Base-by-base conservation (phyloP, 257 asterid genomes). In the Nicotiana noctiflora region DNA sequence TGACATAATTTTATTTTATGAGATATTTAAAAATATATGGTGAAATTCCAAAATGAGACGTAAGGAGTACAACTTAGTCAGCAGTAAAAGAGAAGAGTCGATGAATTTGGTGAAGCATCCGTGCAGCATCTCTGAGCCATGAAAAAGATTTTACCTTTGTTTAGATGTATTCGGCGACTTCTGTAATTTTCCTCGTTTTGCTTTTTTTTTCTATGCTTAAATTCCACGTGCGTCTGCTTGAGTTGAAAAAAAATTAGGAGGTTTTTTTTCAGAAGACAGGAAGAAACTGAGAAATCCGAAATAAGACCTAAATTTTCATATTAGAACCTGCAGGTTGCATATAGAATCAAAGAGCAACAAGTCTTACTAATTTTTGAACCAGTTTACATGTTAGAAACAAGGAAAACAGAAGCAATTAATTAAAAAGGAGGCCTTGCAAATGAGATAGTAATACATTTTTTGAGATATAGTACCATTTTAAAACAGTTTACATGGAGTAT, bases 111-210 rank as follows among this genome's bases (percentile, higher is more conserved):
- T 76, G 80, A 76, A 76, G 80, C 67, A 80, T 65, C 67, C 61
- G 70, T 57, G 70, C 49, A 37, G 51, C 68, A 53, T 67, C 74
- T 13, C 40, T 13, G 37, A 56, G 82, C 84, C 82, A 76, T 81
- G 55, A 81, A 83, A 83, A 81, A 19, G 60, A 79, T 84, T 86
- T 19, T 19, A 19, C 37, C 68, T 62, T 56, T 31, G 31, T 61
- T 46, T 51, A 31, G 62, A 76, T 81, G 46, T 46, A 29, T 65
- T 44, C 5, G 61, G 55, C 32, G n/a, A n/a, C n/a, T n/a, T n/a
- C n/a, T n/a, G n/a, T 68, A 78, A n/a, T 21, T 8, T 27, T 2
- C 25, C 13, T 49, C 9, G 44, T 59, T 13, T 4, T 81, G 8
- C 75, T 14, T 23, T 17, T 17, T 70, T 61, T 25, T 25, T 4